A percentile compares a stretch with the other conserved stretches of the same genome.
Conservation (phyloP, 2,329 filamentous ascomycete genomes). For the Colletotrichum kahawae region DNA sequence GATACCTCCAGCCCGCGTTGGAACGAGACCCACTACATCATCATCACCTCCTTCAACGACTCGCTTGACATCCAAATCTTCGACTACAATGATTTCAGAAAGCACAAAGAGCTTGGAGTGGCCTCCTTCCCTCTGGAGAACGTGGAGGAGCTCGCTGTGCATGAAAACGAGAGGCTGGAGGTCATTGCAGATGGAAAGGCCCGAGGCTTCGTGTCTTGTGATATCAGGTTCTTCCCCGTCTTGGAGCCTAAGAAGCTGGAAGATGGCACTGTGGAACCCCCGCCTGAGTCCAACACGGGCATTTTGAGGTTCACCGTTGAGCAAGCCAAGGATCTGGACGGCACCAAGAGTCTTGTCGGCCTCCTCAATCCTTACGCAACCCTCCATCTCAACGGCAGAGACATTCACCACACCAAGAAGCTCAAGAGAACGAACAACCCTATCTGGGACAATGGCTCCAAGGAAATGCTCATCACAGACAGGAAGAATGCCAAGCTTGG, state of each 20-base stretch:
- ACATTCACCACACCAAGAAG: constrained; percentile 87
- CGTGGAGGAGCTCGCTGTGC: constrained; percentile 75
- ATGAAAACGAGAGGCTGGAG: constrained; percentile 86
- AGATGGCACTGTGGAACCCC: constrained; percentile 79
- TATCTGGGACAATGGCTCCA: constrained; percentile 90
- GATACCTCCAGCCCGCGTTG: constrained; percentile 88
- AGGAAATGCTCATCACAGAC: constrained; percentile 95
- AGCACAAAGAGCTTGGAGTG: constrained; percentile 92
- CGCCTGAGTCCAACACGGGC: constrained; percentile 90
- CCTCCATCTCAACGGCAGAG: constrained; percentile 89
- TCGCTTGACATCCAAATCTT: constrained; percentile 83
- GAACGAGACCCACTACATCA: constrained; percentile 97
- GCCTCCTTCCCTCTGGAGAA: constrained; percentile 86
- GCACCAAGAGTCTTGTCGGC: constrained; percentile 89
- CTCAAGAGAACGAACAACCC: constrained; percentile 97
- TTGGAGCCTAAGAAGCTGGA: constrained; percentile 73
- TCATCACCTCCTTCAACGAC: constrained; percentile 90
- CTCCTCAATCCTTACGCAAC: constrained; percentile 89
- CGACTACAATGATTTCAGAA: constrained; percentile 95
- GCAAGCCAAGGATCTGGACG: constrained; percentile 95
- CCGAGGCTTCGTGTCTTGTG: constrained; percentile 78
- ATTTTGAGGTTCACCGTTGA: constrained; percentile 93
- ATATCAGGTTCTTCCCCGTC: constrained; percentile 95
- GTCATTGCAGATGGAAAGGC: constrained; percentile 84
- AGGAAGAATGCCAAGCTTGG: constrained; percentile 89